phyloP scores from a whole-genome alignment of 352 stramenopile genomes.

The Phytophthora ramorum region DNA sequence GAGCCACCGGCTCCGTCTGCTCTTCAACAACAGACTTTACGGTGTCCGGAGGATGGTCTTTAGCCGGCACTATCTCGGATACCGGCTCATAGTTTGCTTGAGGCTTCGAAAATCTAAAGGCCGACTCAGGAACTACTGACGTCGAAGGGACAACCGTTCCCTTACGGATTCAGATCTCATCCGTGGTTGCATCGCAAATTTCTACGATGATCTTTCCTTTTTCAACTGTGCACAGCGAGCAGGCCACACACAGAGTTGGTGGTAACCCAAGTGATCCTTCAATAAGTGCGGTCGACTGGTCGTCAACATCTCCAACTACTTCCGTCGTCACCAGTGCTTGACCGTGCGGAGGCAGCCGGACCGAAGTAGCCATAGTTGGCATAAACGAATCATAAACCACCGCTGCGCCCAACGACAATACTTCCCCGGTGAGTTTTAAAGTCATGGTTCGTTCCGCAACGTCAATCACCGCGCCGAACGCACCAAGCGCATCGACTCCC shows the following conservation, averaged over 20 bases:
- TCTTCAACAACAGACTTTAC: too few relatives aligned
- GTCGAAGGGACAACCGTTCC: not conserved
- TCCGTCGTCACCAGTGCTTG: not conserved
- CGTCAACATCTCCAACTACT: not conserved
- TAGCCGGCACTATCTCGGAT: too few relatives aligned
- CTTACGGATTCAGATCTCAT: slow-evolving; percentile 1
- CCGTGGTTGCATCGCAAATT: not conserved
- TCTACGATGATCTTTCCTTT: slow-evolving; percentile 2
- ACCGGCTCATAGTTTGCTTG: too few relatives aligned
- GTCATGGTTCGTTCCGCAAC: not conserved
- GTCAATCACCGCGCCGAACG: not conserved
- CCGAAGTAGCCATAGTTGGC: not conserved
- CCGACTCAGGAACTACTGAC: too few relatives aligned
- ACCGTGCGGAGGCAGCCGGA: not conserved
- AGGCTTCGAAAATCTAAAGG: too few relatives aligned
- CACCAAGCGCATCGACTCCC: too few relatives aligned
- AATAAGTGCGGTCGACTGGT: not conserved
- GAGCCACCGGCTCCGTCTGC: too few relatives aligned
- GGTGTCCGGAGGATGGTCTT: too few relatives aligned
- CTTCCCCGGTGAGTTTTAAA: slow-evolving; percentile 1
- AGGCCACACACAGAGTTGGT: not conserved
- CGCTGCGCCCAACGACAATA: not conserved
- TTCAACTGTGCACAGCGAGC: not conserved
- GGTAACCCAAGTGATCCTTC: not conserved
- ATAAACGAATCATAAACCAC: slow-evolving; percentile 1